Conservation (phyloP, 2,329 filamentous ascomycete genomes). For the Sphaerulina populicola region DNA sequence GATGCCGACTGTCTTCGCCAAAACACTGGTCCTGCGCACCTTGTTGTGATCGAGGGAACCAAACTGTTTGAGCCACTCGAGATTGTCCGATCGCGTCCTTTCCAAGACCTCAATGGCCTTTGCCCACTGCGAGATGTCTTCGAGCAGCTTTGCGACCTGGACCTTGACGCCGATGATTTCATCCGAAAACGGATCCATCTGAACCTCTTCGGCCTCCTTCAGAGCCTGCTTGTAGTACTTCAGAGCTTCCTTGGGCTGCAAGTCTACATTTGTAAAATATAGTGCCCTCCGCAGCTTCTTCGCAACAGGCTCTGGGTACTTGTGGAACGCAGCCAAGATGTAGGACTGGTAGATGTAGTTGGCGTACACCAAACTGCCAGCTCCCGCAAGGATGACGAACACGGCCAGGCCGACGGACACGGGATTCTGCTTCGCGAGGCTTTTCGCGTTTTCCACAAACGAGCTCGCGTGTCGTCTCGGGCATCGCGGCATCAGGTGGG, state of each 20-base stretch:
- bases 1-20: constrained; percentile 66
- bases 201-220: constrained; percentile 60
- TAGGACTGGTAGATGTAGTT: constrained; percentile 43
- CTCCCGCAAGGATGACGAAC: constrained; percentile 32
- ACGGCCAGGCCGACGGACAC: constrained; percentile 33
- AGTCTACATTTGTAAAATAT: constrained; percentile 72
- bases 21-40: constrained; percentile 54
- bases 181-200: constrained; percentile 81
- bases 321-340: constrained; percentile 45
- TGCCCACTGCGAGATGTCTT: constrained; percentile 62
- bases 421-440: constrained; percentile 35
- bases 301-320: constrained; percentile 61
- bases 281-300: constrained; percentile 73
- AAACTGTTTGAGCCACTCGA: constrained; percentile 42
- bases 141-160: constrained; percentile 68
- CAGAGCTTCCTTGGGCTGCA: constrained; percentile 67
- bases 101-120: constrained; percentile 71
- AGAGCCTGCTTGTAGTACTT: constrained; percentile 78
- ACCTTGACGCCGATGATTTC: constrained; percentile 86
- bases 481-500: constrained; percentile 1
- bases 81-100: constrained; percentile 61
- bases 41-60: constrained; percentile 37
- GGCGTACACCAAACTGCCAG: constrained; percentile 37
- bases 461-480: constrained; percentile 18
- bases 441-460: constrained; percentile 25